Percentiles rank a stretch among this genome's conserved stretches.
phyloP scores from a whole-genome alignment of 495 filamentous ascomycete genomes.

The Penicillium canariense region DNA sequence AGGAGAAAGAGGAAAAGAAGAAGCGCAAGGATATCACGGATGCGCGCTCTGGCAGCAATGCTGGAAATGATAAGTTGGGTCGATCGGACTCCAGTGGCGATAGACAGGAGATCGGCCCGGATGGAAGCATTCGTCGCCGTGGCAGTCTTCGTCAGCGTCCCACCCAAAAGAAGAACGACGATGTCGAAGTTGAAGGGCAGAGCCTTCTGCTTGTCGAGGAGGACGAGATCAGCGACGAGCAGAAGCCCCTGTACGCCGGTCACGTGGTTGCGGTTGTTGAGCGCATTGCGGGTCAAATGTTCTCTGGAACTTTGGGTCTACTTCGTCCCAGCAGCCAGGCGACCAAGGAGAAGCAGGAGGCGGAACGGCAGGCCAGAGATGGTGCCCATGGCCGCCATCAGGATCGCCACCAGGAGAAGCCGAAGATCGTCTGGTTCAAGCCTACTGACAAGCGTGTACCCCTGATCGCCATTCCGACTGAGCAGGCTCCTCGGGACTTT shows the following conservation, averaged over 20 bases:
- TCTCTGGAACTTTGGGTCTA: conserved; percentile 92
- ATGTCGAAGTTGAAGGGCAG: conserved; percentile 98
- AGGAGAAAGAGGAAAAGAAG: conserved; percentile 99
- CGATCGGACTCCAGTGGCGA: conserved; percentile 64
- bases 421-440: conserved; percentile 99
- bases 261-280: conserved; percentile 98
- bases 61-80: conserved; percentile 65
- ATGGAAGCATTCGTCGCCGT: conserved; percentile 83
- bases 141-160: conserved; percentile 94
- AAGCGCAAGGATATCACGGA: conserved; percentile 98
- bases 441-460: conserved; percentile 98
- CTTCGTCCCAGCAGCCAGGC: conserved; percentile 96
- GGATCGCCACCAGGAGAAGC: conserved; percentile 88
- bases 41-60: conserved; percentile 69
- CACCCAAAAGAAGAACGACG: conserved; percentile 99
- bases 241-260: conserved; percentile 94
- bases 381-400: conserved; percentile 73
- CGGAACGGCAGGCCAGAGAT: conserved; percentile 88
- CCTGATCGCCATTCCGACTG: conserved; percentile 95
- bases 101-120: conserved; percentile 58
- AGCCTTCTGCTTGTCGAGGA: conserved; percentile 95
- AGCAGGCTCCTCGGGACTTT: conserved; percentile 96
- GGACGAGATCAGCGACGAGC: conserved; percentile 97
- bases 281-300: conserved; percentile 97
- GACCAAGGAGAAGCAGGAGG: conserved; percentile 99